A percentile compares a stretch with the other conserved stretches of the same genome.
phyloP scores from a whole-genome alignment of 2,329 filamentous ascomycete species.

The Penicillium sp. region DNA sequence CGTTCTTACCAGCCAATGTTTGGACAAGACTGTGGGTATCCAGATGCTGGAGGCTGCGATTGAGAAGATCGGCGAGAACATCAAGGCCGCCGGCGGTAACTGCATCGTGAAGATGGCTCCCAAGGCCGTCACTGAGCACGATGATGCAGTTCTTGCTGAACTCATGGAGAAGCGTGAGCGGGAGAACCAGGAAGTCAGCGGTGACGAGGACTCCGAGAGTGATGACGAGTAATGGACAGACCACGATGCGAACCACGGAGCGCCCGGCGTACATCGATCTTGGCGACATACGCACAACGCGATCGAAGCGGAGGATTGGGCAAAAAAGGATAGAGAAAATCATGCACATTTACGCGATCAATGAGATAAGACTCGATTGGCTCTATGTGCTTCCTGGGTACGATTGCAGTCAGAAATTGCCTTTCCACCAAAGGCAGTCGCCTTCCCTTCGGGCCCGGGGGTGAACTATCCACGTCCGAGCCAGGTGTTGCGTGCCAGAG shows the following conservation, averaged over 20 bases:
- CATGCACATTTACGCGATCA: slow-evolving; percentile 28
- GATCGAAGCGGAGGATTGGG: slow-evolving; percentile 18
- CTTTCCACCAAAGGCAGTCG: slow-evolving; percentile 23
- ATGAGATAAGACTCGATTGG: slow-evolving; percentile 26
- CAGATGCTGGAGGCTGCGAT: slow-evolving; percentile 86
- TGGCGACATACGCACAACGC: slow-evolving; percentile 20
- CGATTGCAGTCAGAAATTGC: slow-evolving; percentile 26
- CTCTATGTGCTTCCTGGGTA: slow-evolving; percentile 22
- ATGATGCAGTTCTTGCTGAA: slow-evolving; percentile 94
- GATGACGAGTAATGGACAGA: slow-evolving; percentile 63
- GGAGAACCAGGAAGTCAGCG: slow-evolving; percentile 97
- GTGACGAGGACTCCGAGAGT: slow-evolving; percentile 94
- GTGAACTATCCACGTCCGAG: slow-evolving; percentile 17
- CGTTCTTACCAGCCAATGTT: slow-evolving; percentile 90
- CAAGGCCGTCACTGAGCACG: slow-evolving; percentile 98
- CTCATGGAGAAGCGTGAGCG: slow-evolving; percentile 99
- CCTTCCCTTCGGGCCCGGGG: slow-evolving; percentile 22
- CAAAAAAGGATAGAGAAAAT: slow-evolving; percentile 30
- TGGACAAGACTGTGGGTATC: slow-evolving; percentile 91
- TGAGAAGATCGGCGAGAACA: slow-evolving; percentile 79
- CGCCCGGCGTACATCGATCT: slow-evolving; percentile 20
- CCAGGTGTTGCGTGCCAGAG: slow-evolving; percentile 19
- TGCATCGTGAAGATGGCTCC: slow-evolving; percentile 97
- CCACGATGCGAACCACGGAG: slow-evolving; percentile 15
- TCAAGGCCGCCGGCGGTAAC: slow-evolving; percentile 75